Base-by-base conservation (phyloP, 78 protist species). In the Chrysochromulina parva region DNA sequence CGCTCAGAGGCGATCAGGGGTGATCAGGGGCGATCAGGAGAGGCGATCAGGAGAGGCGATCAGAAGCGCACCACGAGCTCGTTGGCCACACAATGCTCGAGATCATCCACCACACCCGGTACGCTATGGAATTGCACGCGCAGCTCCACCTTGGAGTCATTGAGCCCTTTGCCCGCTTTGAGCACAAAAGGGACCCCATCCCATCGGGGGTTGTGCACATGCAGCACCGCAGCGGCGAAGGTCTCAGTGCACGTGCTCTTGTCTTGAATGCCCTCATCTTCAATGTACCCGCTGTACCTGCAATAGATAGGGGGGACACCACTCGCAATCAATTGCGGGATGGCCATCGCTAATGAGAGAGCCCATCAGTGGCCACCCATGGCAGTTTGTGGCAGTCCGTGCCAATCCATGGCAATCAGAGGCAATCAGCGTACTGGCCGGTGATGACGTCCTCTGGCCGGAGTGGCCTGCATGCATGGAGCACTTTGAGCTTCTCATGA, bases 171-270 rank as follows among this genome's bases (percentile, higher is more conserved):
- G 24, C 98, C 98, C 59, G 98, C 94, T 90, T 94, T 94, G 65
- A 98, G 53, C 76, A 98, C 93, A 90, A 98, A 97, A 59, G 99
- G 99, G 47, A 98, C 99, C 57, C 99, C 99, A 26, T 95, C 97
- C 99, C 99, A 98, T 26, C 99, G 93, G 81, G 96, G 96, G 69
- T 96, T 98, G 76, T 94, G 50, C 24, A 98, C 90, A 71, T 88
- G 73, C 73, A 98, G 88, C 3, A 92, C 96, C 0, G 97, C 93
- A 6, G 93, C 59, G 19, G 98, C 98, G 38, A 94, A 97, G 1
- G 99, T 98, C 82, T 98, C 97, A 2, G 97, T 95, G 6, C 13
- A 58, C 62, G 97, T 93, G 87, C 93, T 96, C 28, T 94, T 86
- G 85, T 98, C 97, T 16, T 10, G 11, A 26, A 98, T 98, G 20